Percentiles rank a stretch among this genome's conserved stretches.
phyloP scores from a whole-genome alignment of 179 eudicot species.

The Pouteria campechiana region DNA sequence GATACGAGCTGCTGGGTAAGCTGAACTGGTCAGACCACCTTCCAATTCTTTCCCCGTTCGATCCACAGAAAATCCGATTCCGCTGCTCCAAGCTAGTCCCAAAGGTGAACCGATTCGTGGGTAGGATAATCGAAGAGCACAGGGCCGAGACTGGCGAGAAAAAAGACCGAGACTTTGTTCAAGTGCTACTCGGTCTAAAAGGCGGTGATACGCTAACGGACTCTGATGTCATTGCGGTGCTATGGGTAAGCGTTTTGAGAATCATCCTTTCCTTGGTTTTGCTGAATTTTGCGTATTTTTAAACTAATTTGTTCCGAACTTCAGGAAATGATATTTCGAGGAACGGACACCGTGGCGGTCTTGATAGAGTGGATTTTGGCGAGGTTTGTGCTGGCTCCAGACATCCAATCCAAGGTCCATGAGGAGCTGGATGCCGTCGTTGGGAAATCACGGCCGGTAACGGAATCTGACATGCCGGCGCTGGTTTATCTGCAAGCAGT shows the following conservation, averaged over 20 bases:
- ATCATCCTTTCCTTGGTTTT: background rate
- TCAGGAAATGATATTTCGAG: conserved; percentile 84
- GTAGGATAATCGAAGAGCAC: conserved; percentile 48
- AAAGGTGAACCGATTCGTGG: conserved; percentile 58
- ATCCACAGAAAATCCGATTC: conserved; percentile 64
- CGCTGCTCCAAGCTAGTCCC: conserved; percentile 42
- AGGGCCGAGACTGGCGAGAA: conserved; percentile 1
- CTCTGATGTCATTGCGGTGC: conserved; percentile 80
- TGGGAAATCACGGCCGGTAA: conserved; percentile 19
- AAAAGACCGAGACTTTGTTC: conserved; percentile 50
- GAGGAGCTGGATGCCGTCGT: conserved; percentile 38
- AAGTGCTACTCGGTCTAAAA: conserved; percentile 59
- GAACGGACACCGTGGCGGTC: conserved; percentile 86
- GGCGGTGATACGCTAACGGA: conserved; percentile 35
- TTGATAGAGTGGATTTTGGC: conserved; percentile 70
- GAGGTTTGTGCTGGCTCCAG: conserved; percentile 74
- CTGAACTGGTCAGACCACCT: conserved; percentile 93
- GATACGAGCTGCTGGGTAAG: conserved; percentile 62
- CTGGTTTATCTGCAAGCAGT: conserved; percentile 65
- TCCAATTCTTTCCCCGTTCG: conserved; percentile 53
- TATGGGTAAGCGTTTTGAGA: conserved; percentile 48
- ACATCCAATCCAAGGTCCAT: conserved; percentile 68
- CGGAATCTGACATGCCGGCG: conserved; percentile 44
- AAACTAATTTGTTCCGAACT: conserved; percentile 1
- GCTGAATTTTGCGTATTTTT: background rate